Percentiles rank a stretch among this genome's conserved stretches.
Evolutionary conservation across 2,329 filamentous ascomycete genomes (phyloP).

Genomic region (Ophiostoma perfectum): DNA sequence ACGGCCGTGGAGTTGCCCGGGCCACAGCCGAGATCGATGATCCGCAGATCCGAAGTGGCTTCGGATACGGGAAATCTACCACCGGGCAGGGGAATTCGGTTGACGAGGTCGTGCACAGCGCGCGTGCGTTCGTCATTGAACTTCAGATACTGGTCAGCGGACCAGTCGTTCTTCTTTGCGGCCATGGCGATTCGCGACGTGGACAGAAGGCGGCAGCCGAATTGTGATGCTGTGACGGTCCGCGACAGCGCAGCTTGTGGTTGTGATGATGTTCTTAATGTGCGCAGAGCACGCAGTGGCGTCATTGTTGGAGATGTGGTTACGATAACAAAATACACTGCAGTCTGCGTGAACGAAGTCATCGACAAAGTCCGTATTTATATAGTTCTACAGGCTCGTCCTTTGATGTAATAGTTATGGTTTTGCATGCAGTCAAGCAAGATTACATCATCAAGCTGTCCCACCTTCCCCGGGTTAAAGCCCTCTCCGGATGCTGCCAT

Average conservation of each 20-base stretch:
- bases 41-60: slow-evolving; percentile 33
- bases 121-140: slow-evolving; percentile 50
- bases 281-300: slow-evolving; percentile 2
- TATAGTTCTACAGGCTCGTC: not conserved
- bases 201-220: not conserved
- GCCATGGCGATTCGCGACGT: not conserved
- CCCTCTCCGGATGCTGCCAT: not conserved
- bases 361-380: not conserved
- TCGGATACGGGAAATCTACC: slow-evolving; percentile 23
- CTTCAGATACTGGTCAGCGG: slow-evolving; percentile 52
- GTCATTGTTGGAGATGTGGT: not conserved
- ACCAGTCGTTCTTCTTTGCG: slow-evolving; percentile 43
- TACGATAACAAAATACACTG: not conserved
- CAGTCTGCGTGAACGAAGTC: not conserved
- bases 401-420: too few relatives aligned
- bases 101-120: slow-evolving; percentile 48
- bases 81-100: slow-evolving; percentile 38
- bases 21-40: slow-evolving; percentile 57
- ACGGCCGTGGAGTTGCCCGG: slow-evolving; percentile 54
- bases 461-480: not conserved
- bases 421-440: not conserved
- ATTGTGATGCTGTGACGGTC: not conserved
- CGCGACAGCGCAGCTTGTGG: not conserved
- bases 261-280: not conserved
- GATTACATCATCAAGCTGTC: not conserved